These are phyloP conservation scores for Physocladia obscura DNA, from an alignment of 192 early-diverging fungal species.

Conservation along the genomic window DNA sequence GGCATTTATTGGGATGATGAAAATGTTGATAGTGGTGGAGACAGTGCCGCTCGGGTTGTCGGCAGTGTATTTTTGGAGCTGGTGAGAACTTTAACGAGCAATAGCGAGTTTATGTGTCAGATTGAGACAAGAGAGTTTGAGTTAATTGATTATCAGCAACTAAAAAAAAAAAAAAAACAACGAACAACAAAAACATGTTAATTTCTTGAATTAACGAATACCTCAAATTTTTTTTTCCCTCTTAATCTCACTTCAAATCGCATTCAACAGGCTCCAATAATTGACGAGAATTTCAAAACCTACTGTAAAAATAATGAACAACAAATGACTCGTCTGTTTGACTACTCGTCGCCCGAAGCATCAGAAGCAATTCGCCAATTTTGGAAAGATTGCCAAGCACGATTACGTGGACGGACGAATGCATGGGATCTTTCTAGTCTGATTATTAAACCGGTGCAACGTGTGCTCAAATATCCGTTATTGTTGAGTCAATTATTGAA, in stretches of 20 bases:
- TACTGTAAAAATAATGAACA: slow-evolving; percentile 79
- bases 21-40: slow-evolving; percentile 22
- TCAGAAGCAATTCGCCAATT: slow-evolving; percentile 30
- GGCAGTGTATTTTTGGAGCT: slow-evolving; percentile 52
- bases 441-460: slow-evolving; percentile 94
- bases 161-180: no score
- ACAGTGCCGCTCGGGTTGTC: no score
- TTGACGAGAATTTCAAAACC: slow-evolving; percentile 65
- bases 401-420: slow-evolving; percentile 67
- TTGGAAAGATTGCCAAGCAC: slow-evolving; percentile 57
- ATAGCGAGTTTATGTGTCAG: no score
- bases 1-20: slow-evolving; percentile 42
- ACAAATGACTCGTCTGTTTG: slow-evolving; percentile 60
- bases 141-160: no score
- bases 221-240: background rate
- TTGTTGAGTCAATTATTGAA: slow-evolving; percentile 70
- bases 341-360: slow-evolving; percentile 40
- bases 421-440: slow-evolving; percentile 91
- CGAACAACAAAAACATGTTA: background rate
- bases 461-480: slow-evolving; percentile 95
- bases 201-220: background rate
- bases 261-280: slow-evolving; percentile 32
- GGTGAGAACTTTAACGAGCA: no score
- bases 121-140: no score
- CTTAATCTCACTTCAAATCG: no score